Conservation (phyloP, 495 filamentous ascomycete genomes). For the Letharia columbiana region DNA sequence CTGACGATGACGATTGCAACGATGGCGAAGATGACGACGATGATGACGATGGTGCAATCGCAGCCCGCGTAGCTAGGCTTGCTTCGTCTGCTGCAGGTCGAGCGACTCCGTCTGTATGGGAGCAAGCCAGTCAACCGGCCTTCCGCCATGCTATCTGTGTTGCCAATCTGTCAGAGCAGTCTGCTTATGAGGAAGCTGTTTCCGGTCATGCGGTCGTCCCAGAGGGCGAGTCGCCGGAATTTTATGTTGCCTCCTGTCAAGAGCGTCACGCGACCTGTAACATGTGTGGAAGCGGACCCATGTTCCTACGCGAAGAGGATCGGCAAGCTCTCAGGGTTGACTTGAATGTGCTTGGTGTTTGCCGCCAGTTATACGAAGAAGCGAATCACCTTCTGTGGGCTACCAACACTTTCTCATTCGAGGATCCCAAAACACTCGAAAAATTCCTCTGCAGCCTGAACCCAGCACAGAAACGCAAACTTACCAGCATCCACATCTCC, state of each 20-base stretch:
- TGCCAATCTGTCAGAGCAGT: constrained; percentile 4
- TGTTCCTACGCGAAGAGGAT: neutral
- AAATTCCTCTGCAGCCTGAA: constrained; percentile 10
- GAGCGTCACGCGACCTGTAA: neutral
- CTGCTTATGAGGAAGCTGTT: neutral
- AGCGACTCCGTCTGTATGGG: neutral
- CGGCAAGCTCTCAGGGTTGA: neutral
- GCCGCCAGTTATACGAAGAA: constrained; percentile 16
- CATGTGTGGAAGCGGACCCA: neutral
- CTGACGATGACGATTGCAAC: neutral
- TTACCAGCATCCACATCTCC: neutral
- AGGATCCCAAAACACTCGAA: neutral
- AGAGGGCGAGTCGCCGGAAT: neutral
- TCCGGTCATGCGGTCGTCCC: neutral
- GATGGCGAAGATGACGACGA: neutral
- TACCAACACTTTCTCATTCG: constrained; percentile 21
- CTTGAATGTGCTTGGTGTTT: constrained; percentile 14
- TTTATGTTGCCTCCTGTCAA: neutral
- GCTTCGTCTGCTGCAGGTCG: neutral
- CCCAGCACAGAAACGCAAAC: constrained; percentile 10
- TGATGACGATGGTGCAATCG: neutral
- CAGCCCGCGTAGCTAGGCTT: neutral
- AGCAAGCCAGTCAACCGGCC: neutral
- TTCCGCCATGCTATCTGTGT: constrained; percentile 6
- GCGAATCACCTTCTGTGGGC: constrained; percentile 14